Evolutionary conservation across 208 protist species (phyloP).

Genomic region (Crithidia thermophila): DNA sequence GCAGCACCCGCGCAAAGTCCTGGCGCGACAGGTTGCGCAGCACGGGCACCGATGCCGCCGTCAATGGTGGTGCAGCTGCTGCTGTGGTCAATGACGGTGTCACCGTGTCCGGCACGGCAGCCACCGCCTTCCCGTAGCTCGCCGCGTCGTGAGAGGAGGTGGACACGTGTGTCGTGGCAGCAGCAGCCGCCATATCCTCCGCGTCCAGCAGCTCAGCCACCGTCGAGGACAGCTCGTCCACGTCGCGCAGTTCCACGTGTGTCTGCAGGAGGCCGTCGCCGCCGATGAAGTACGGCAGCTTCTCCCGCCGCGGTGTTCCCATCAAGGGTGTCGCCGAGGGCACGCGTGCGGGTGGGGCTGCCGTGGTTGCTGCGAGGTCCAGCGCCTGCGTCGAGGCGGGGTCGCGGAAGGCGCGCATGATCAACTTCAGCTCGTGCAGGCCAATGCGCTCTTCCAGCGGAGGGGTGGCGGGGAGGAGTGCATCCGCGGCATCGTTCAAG

Average conservation of each 20-base stretch:
- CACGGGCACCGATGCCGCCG: background rate
- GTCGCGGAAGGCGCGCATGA: slow-evolving; percentile 54
- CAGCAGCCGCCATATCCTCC: background rate
- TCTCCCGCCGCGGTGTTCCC: no score
- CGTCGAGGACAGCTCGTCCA: slow-evolving; percentile 14
- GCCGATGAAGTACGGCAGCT: background rate
- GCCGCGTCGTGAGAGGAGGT: background rate
- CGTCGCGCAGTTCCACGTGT: background rate
- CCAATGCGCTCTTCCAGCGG: slow-evolving; percentile 60
- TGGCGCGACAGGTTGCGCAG: slow-evolving; percentile 32
- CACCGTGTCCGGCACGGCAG: no score
- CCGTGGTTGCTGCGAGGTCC: background rate
- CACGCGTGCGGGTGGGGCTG: background rate
- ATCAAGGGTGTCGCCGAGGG: background rate
- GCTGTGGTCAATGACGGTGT: no score
- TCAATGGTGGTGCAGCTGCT: slow-evolving; percentile 1
- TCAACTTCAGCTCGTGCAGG: slow-evolving; percentile 44
- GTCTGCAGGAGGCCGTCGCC: background rate
- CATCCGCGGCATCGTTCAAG: no score
- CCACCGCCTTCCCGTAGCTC: background rate
- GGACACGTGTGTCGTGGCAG: background rate
- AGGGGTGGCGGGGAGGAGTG: background rate
- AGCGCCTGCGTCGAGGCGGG: background rate
- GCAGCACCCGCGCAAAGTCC: slow-evolving; percentile 29
- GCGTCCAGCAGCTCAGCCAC: background rate